These are phyloP conservation scores for Reticulascus tulasneorum DNA, from an alignment of 2,329 filamentous ascomycete species.

Conservation along the genomic window DNA sequence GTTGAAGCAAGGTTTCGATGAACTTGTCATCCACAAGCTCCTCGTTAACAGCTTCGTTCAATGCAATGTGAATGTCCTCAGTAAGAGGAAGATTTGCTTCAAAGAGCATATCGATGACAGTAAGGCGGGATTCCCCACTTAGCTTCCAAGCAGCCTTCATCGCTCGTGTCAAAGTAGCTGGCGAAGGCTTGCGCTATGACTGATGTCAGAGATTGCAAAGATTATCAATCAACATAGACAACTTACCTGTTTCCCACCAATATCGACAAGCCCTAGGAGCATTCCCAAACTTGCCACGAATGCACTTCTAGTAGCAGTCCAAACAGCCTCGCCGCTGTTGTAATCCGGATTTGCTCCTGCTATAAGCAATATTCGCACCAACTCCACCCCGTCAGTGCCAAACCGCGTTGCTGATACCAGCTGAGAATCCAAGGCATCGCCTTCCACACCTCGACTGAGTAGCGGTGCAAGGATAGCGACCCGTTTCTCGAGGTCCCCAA, in stretches of 20 bases:
- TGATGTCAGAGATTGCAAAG: constrained; percentile 7
- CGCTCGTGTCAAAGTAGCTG: constrained; percentile 42
- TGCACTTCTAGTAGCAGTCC: constrained; percentile 49
- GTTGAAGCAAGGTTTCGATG: constrained; percentile 16
- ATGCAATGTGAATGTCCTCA: constrained; percentile 46
- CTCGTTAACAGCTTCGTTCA: constrained; percentile 51
- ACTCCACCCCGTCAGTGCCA: constrained; percentile 41
- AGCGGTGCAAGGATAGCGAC: constrained; percentile 48
- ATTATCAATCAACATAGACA: not conserved
- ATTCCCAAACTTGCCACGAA: constrained; percentile 46
- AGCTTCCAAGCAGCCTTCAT: constrained; percentile 53
- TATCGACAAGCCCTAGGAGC: constrained; percentile 43
- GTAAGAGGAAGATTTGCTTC: constrained; percentile 43
- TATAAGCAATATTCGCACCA: constrained; percentile 47
- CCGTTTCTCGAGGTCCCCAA: constrained; percentile 45
- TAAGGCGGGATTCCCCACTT: constrained; percentile 42
- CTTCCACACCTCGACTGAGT: constrained; percentile 44
- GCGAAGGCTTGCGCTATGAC: constrained; percentile 40
- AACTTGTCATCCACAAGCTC: constrained; percentile 28
- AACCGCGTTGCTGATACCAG: constrained; percentile 50
- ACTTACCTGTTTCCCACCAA: constrained; percentile 37
- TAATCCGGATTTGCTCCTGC: constrained; percentile 48
- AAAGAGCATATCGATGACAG: constrained; percentile 46
- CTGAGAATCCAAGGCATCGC: constrained; percentile 49
- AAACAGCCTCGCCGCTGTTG: constrained; percentile 51